phyloP scores from a whole-genome alignment of 345 rosid species.

The Isatis tinctoria region DNA sequence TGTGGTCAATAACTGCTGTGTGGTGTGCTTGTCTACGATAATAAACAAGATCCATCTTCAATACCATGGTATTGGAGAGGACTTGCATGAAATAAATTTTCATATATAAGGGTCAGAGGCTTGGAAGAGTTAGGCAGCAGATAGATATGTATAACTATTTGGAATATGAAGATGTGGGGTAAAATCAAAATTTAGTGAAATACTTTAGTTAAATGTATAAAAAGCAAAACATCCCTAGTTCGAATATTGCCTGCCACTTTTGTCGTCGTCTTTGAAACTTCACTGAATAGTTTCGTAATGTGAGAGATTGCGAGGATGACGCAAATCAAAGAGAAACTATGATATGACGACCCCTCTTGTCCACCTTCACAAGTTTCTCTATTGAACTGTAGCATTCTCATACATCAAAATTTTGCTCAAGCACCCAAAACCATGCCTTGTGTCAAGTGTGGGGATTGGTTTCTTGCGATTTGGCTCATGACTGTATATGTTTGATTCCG shows the following conservation, averaged over 20 bases:
- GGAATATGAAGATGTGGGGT: not conserved
- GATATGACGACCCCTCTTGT: constrained; percentile 43
- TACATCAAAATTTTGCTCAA: not conserved
- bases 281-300: not conserved
- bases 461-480: not conserved
- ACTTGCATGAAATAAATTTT: not conserved
- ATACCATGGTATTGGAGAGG: not conserved
- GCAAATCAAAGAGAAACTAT: constrained; percentile 38
- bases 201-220: not conserved
- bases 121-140: too few species aligned
- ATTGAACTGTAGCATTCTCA: not conserved
- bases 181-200: not conserved
- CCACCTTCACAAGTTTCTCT: not conserved
- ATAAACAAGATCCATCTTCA: not conserved
- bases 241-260: too few species aligned
- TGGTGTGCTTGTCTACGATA: not conserved
- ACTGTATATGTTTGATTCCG: not conserved
- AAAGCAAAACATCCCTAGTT: not conserved
- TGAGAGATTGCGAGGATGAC: constrained; percentile 4
- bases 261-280: too few species aligned
- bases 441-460: not conserved
- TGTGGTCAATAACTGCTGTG: constrained; percentile 1
- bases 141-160: too few species aligned
- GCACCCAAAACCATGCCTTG: not conserved
- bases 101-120: too few species aligned